Base-by-base conservation (phyloP, 75 land plant genomes). In the Larix kaempferi region DNA sequence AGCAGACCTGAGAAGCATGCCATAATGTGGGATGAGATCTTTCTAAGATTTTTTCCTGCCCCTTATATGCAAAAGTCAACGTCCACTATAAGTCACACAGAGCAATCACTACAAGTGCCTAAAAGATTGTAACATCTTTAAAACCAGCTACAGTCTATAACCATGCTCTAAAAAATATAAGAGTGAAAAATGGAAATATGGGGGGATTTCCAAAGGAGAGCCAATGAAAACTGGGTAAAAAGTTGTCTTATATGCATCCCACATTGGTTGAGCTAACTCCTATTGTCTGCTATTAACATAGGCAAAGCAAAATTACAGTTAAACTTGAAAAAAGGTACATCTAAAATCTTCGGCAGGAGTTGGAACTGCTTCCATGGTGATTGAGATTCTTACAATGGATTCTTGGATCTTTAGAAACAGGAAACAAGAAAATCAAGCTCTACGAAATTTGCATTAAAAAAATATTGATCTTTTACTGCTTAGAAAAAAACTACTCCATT, bases 211-310 rank as follows among this genome's bases (percentile, higher is more conserved):
- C 23, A 67, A 29, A 1, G n/a, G n/a, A 37, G 19, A 37, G 2
- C 71, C 71, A 67, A 19, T 8, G 5, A 37, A 37, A 37, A 17
- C 44, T 35, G 44, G 44, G 49, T 35, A 29, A n/a, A 67, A 67
- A 17, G 21, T 67, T 67, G 49, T 19, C 71, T 39, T 67, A 19
- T 37, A 67, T 67, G 23, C 71, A 21, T 5, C 21, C 39, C 71
- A 17, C 7, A 35, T 67, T 67, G 39, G 22, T 37, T 12, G 7
- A 35, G 71, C 19, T 12, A 37, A 10, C 44, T 37, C 39, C 71
- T 67, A 19, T 67, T 67, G n/a, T 67, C 71, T 67, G n/a, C 49
- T 67, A 67, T n/a, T 35, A 67, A 67, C 71, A 67, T 5, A 37
- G 22, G 2, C 71, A 67, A 21, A 67, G 10, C 49, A 39, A 67